Evolutionary conservation across 163 green algal species (phyloP), one percentile per base, ranked within the genome.

Genomic region (Prototheca wickerhamii): DNA sequence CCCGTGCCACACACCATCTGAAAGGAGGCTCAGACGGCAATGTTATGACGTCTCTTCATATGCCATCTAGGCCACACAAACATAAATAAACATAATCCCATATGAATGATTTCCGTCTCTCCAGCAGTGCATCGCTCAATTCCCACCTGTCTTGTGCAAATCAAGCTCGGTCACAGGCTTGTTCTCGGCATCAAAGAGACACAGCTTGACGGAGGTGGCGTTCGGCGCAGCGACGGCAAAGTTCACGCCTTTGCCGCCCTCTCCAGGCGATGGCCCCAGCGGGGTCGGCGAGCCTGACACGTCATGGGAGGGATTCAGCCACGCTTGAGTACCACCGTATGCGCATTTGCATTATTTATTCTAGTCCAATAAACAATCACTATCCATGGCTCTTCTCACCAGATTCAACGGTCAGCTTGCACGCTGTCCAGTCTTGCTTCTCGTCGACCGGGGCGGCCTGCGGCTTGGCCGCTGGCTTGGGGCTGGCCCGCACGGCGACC

Each of bases 201-300:
- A 85, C 4, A 98, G 77, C 15, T 65, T 82, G 28, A 95, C 82
- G 1, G 58, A 54, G 29, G 78, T 90, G 29, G 92, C 92, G 60
- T 86, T 67, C 37, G 75, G 63, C 2, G 86, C 83, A 54, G 79
- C 91, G 4, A 98, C 56, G 0, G 92, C 88, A 80, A 98, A 98
- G 72, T 98, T 98, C 34, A 96, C 88, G 40, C 86, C n/a, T n/a
- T n/a, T n/a, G n/a, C n/a, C 55, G 12, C 52, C 76, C 10, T 25
- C 44, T 12, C 51, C 23, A 3, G 63, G 73, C 30, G 83, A 93
- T 26, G 89, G 82, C 1, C 89, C 89, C 43, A 96, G 67, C 12
- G 46, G 46, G 40, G 12, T 49, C 40, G 40, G 15, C 40, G 40
- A 49, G 15, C 40, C 40, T 49, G 40, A n/a, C n/a, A n/a, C n/a